phyloP scores from a whole-genome alignment of 2,329 filamentous ascomycete genomes.

The Pseudofabraea citricarpa region DNA sequence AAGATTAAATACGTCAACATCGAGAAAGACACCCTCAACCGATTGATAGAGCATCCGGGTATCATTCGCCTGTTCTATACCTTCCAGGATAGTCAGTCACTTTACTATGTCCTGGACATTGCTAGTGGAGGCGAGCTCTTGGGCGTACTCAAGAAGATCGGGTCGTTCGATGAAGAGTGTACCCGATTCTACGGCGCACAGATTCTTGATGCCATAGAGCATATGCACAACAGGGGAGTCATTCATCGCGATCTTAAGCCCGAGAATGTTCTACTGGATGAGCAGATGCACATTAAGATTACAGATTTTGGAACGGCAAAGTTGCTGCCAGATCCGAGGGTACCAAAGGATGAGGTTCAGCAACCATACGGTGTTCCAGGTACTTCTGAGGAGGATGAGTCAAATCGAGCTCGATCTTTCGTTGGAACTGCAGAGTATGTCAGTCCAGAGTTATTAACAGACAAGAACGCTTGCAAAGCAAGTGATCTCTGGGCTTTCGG shows the following conservation, averaged over 20 bases:
- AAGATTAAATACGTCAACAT: slow-evolving; percentile 99
- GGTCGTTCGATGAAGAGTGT: slow-evolving; percentile 93
- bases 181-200: slow-evolving; percentile 91
- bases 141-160: slow-evolving; percentile 88
- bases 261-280: slow-evolving; percentile 92
- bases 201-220: slow-evolving; percentile 92
- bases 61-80: slow-evolving; percentile 98
- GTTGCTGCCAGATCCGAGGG: slow-evolving; percentile 61
- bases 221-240: slow-evolving; percentile 95
- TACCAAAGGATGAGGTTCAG: slow-evolving; percentile 17
- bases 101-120: slow-evolving; percentile 95
- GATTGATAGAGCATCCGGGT: slow-evolving; percentile 91
- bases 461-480: slow-evolving; percentile 95
- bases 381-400: slow-evolving; percentile 42
- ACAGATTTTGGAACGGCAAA: slow-evolving; percentile 99
- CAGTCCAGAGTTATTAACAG: slow-evolving; percentile 91
- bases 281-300: slow-evolving; percentile 97
- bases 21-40: slow-evolving; percentile 95
- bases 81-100: slow-evolving; percentile 91
- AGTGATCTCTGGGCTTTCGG: slow-evolving; percentile 98
- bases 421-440: slow-evolving; percentile 98
- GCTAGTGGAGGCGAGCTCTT: slow-evolving; percentile 89
- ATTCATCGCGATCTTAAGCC: slow-evolving; percentile 97
- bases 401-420: slow-evolving; percentile 83
- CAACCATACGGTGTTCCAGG: slow-evolving; percentile 35